Base-by-base conservation (phyloP, 805 yeast species). In the Wickerhamomyces silvicola region DNA sequence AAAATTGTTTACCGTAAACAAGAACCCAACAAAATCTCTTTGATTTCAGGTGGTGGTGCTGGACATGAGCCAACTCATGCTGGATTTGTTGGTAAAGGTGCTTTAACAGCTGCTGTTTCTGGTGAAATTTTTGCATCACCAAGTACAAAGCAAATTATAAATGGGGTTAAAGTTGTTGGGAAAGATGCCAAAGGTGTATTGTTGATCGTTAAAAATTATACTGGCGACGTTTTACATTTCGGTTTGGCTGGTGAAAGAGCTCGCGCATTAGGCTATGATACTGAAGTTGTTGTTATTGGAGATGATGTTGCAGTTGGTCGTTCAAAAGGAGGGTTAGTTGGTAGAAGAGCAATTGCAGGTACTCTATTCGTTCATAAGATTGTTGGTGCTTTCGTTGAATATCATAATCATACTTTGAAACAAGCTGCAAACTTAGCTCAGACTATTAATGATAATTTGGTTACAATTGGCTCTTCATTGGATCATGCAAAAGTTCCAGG, bases 61-160 rank as follows among this genome's bases (percentile, higher is more conserved):
- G 97, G 97, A 29, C 97, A 88, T 52, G 97, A 88, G 58, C 97
- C 97, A 17, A 68, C 87, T 4, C 97, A 90, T 50, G 88, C 84
- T 7, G 97, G 95, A 0, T 88, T 77, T 54, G 87, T 88, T 15
- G 97, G 97, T 10, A 68, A 75, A 10, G 94, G 94, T 30, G 61
- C 81, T 45, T 57, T 88, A 24, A 85, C 83, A 43, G 94, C 79
- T 24, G 97, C 95, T 0, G 95, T 88, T 5, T 76, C 87, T 33
- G 97, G 97, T 22, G 75, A 80, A 33, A 70, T 85, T n/a, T 88
- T 88, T 63, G 96, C 97, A 0, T 85, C 95, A 10, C 97, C 97
- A 4, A 75, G 87, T n/a, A 85, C 95, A 1, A 82, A 78, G 48
- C 97, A 88, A 59, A 83, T 88, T 45, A 59, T 87, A 32, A 74